Conservation (phyloP, 345 rosid genomes). For the Pelargonium nanum region DNA sequence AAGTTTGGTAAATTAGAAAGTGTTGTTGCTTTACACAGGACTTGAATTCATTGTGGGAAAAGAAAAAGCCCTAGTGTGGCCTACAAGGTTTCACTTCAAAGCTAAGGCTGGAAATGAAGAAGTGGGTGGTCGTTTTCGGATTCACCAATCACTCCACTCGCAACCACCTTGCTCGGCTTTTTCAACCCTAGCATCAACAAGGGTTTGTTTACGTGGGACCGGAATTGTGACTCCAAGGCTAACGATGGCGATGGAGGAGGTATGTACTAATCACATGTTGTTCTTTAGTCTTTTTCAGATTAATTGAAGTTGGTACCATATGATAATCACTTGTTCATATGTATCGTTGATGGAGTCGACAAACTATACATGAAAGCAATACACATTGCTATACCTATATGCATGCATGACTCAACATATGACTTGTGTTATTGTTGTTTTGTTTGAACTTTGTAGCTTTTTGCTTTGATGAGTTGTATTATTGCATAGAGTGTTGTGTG, state of each 20-base stretch:
- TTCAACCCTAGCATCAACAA: too few relatives aligned
- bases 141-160: too few relatives aligned
- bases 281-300: neutral
- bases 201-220: neutral
- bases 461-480: too few relatives aligned
- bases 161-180: neutral
- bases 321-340: neutral
- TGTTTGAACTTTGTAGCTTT: too few relatives aligned
- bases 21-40: neutral
- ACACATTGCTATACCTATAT: too few relatives aligned
- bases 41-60: neutral
- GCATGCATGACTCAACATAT: too few relatives aligned
- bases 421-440: too few relatives aligned
- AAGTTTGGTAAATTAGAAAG: neutral
- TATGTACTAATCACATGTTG: neutral
- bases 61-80: neutral
- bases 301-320: neutral
- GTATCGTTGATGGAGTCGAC: neutral
- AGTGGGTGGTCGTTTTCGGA: too few relatives aligned
- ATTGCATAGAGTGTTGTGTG: neutral
- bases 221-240: neutral
- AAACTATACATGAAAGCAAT: too few relatives aligned
- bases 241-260: neutral
- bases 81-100: neutral
- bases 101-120: neutral